Evolutionary conservation across 208 protist genomes (phyloP).

Genomic region (Leishmania arabica): DNA sequence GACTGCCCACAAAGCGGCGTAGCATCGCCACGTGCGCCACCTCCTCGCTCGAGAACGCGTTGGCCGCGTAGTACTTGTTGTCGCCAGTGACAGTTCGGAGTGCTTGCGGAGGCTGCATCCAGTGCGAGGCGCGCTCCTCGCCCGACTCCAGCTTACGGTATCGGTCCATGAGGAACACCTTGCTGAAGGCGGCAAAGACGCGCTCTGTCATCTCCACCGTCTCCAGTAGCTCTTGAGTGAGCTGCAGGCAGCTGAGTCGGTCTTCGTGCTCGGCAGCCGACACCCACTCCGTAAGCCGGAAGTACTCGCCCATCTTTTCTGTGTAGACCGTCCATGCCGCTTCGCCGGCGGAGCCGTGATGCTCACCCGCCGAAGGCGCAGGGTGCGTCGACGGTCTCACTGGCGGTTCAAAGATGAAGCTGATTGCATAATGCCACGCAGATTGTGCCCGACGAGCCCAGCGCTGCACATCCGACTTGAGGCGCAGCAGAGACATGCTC

Average conservation of each 20-base stretch:
- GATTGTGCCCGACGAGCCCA: constrained; percentile 18
- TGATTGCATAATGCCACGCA: constrained; percentile 8
- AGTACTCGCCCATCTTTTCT: constrained; percentile 48
- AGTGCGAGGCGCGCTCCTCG: constrained; percentile 33
- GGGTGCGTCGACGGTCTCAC: not conserved
- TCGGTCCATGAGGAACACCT: constrained; percentile 47
- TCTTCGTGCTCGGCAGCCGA: constrained; percentile 48
- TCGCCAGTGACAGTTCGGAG: constrained; percentile 13
- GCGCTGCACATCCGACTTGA: constrained; percentile 20
- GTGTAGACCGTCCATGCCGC: constrained; percentile 39
- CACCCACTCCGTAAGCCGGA: constrained; percentile 58
- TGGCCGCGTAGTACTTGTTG: constrained; percentile 4
- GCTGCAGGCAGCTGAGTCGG: constrained; percentile 44
- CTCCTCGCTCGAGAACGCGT: constrained; percentile 28
- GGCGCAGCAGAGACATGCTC: constrained; percentile 17
- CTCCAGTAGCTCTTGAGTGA: constrained; percentile 53
- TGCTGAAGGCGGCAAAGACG: constrained; percentile 56
- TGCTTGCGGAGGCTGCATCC: constrained; percentile 34
- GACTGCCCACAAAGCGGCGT: constrained; percentile 28
- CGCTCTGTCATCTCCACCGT: constrained; percentile 43
- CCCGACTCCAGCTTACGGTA: constrained; percentile 45
- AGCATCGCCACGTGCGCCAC: constrained; percentile 31
- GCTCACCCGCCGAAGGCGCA: not conserved
- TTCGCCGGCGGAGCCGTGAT: not conserved
- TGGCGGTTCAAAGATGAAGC: not conserved